Evolutionary conservation across 352 stramenopile genomes (phyloP).

Genomic region (Blastocystis sp.): DNA sequence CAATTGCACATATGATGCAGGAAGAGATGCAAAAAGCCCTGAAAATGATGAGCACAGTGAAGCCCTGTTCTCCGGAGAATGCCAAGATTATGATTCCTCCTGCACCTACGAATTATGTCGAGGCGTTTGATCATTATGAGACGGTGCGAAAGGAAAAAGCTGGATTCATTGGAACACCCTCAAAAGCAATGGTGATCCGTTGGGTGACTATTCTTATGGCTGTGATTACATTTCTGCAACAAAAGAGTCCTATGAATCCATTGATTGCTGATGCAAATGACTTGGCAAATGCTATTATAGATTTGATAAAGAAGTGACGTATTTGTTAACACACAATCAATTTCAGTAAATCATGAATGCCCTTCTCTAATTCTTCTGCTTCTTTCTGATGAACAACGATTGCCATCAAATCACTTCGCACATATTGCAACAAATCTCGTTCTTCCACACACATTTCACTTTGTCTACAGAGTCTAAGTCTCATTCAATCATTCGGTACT

Average conservation of each 20-base stretch:
- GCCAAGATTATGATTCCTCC: neutral
- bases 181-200: neutral
- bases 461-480: neutral
- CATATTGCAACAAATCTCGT: neutral
- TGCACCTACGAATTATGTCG: neutral
- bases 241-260: neutral
- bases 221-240: neutral
- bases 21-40: neutral
- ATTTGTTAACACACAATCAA: slow-evolving; percentile 51
- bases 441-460: neutral
- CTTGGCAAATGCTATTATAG: neutral
- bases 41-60: neutral
- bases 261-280: neutral
- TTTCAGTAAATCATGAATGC: neutral
- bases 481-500: neutral
- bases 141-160: slow-evolving; percentile 26
- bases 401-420: neutral
- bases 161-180: neutral
- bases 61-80: neutral
- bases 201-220: neutral
- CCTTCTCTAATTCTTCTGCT: neutral
- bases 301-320: neutral
- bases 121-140: slow-evolving; percentile 26
- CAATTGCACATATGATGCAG: neutral
- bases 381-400: neutral